Percentiles rank a stretch among this genome's conserved stretches.
phyloP scores from a whole-genome alignment of 139 green algal species.

The Zygnema cylindricum region DNA sequence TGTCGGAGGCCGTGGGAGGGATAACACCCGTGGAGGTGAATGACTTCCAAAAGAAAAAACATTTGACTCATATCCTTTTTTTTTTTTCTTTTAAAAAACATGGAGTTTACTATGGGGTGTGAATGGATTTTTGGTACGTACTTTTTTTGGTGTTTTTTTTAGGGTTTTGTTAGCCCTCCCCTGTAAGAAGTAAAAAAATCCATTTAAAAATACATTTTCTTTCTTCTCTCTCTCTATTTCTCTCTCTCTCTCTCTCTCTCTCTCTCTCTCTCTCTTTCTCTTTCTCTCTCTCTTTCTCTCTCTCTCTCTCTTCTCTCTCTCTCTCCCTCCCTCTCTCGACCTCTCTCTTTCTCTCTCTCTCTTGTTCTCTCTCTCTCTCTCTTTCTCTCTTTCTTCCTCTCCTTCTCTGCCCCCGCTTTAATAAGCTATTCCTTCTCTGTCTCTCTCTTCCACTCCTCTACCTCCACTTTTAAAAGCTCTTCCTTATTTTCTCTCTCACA shows the following conservation, averaged over 20 bases:
- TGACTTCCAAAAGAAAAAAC: neutral
- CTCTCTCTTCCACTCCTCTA: neutral
- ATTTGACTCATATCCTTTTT: neutral
- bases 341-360: neutral
- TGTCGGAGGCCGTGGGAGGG: constrained; percentile 72
- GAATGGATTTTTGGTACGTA: neutral
- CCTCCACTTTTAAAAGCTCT: neutral
- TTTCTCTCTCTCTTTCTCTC: no score
- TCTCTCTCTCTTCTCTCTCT: neutral
- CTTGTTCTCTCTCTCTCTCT: neutral
- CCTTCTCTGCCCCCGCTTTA: neutral
- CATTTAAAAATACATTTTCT: neutral
- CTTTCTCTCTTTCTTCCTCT: neutral
- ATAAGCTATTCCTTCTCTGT: neutral
- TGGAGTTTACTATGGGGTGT: no score
- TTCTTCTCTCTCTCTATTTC: no score
- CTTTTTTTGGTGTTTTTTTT: neutral
- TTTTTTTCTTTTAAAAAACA: no score
- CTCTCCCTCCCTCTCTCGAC: neutral
- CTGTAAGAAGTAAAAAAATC: neutral
- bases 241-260: no score
- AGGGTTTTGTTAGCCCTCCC: neutral
- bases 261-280: no score
- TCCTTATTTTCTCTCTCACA: neutral
- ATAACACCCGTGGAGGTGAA: constrained; percentile 82